phyloP scores from a whole-genome alignment of 148 eudicot species.

The Fagopyrum homotropicum region DNA sequence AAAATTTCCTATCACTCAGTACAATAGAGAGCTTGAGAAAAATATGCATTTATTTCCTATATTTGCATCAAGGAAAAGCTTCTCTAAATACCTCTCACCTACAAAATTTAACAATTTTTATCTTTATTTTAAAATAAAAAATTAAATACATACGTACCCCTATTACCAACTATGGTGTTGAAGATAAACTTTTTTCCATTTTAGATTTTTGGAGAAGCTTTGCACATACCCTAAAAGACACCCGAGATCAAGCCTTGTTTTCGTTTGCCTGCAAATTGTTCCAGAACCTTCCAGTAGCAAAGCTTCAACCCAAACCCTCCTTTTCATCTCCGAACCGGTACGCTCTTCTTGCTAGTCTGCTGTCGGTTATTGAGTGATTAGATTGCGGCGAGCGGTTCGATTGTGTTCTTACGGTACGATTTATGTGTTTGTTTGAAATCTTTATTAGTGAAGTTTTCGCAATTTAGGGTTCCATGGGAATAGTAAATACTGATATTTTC shows the following conservation, averaged over 20 bases:
- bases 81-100: too few relatives aligned
- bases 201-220: too few relatives aligned
- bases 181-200: too few relatives aligned
- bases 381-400: background rate
- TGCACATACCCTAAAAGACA: too few relatives aligned
- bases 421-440: background rate
- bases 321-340: background rate
- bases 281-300: constrained; percentile 5
- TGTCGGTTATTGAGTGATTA: background rate
- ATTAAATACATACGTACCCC: too few relatives aligned
- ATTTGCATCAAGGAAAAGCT: too few relatives aligned
- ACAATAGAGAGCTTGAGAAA: too few relatives aligned
- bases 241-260: constrained; percentile 3
- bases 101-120: too few relatives aligned
- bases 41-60: too few relatives aligned
- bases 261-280: background rate
- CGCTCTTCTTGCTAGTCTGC: background rate
- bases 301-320: background rate
- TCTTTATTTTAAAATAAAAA: too few relatives aligned
- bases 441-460: background rate
- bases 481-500: background rate
- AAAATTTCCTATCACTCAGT: too few relatives aligned
- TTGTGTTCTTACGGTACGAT: background rate
- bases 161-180: too few relatives aligned
- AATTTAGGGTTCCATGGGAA: constrained; percentile 8